A percentile compares a stretch with the other conserved stretches of the same genome.
Conservation (phyloP, 331 rosid species). For the Acacia concinna region DNA sequence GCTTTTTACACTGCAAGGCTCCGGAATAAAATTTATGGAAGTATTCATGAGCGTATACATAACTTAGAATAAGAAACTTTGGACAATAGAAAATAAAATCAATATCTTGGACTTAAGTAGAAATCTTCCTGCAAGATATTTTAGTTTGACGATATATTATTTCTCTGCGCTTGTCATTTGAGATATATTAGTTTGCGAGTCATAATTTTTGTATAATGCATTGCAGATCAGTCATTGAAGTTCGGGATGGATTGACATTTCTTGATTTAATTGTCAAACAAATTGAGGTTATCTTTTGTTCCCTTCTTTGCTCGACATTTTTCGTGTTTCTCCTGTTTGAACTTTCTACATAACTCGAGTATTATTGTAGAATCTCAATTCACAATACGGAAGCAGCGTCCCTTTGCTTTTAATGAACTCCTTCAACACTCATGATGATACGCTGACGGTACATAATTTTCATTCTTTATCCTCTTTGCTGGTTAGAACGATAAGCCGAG, state of each 20-base stretch:
- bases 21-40: background rate
- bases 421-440: constrained; percentile 95
- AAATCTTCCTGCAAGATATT: background rate
- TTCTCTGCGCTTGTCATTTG: background rate
- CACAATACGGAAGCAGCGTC: constrained; percentile 82
- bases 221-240: constrained; percentile 94
- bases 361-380: constrained; percentile 66
- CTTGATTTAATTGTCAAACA: constrained; percentile 93
- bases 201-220: constrained; percentile 7
- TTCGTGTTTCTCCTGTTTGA: background rate
- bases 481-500: constrained; percentile 6
- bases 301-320: constrained; percentile 33
- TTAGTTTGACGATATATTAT: background rate
- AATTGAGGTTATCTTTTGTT: constrained; percentile 62
- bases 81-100: background rate
- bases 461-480: constrained; percentile 23
- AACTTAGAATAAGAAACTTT: background rate
- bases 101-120: background rate
- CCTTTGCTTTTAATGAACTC: constrained; percentile 97
- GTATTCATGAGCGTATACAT: constrained; percentile 14
- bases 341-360: constrained; percentile 27
- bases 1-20: background rate
- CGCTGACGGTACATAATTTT: constrained; percentile 56
- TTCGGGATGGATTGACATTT: constrained; percentile 89
- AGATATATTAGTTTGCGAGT: background rate